Conservation (phyloP, 2,329 filamentous ascomycete genomes). For the Fusarium tjaetaba region DNA sequence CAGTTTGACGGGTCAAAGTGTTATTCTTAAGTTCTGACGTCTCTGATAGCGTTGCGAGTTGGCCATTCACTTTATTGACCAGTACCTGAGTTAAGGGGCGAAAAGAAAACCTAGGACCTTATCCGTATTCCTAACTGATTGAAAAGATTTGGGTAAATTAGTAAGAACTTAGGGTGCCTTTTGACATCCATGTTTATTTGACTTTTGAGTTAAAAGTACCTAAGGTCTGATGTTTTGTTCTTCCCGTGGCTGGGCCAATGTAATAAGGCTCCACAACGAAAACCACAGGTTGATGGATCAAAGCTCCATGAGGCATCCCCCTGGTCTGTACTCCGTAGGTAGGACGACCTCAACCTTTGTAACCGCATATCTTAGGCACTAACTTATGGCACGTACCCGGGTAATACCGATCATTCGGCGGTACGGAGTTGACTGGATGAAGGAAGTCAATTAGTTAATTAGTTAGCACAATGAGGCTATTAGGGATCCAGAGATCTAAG, state of each 20-base stretch:
- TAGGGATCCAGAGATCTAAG: conserved; percentile 3
- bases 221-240: neutral
- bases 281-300: conserved; percentile 26
- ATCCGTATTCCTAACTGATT: neutral
- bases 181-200: neutral
- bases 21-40: neutral
- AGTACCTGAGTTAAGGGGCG: conserved; percentile 27
- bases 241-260: conserved; percentile 19
- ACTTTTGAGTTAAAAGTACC: neutral
- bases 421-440: conserved; percentile 41
- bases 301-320: conserved; percentile 15
- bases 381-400: conserved; percentile 37
- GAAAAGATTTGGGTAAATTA: neutral
- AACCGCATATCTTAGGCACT: conserved; percentile 42
- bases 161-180: neutral
- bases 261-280: conserved; percentile 31
- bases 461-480: conserved; percentile 11
- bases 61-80: conserved; percentile 19
- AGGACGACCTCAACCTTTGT: neutral
- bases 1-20: conserved; percentile 6
- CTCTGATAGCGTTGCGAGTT: neutral
- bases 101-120: neutral
- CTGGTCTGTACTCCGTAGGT: too few relatives aligned
- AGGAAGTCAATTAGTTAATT: conserved; percentile 33
- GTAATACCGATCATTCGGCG: conserved; percentile 45